Percentiles rank a stretch among this genome's conserved stretches.
These are phyloP conservation scores for Acanthamoeba culbertsoni DNA, from an alignment of 208 protist genomes.

Conservation along the genomic window DNA sequence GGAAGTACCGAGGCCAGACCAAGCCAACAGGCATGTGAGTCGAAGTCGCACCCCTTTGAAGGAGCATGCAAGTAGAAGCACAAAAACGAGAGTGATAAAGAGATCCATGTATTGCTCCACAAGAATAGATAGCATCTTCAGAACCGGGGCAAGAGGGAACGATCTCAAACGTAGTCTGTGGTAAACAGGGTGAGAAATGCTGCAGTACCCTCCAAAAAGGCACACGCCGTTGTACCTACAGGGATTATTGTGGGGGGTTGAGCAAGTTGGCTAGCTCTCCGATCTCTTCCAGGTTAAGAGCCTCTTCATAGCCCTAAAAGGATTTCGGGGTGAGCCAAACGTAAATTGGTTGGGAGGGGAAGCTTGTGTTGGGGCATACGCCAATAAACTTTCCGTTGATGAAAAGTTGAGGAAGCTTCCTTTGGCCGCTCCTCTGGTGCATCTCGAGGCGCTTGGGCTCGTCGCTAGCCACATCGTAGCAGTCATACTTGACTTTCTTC, in stretches of 20 bases:
- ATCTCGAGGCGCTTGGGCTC: slow-evolving; percentile 36
- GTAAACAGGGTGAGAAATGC: background rate
- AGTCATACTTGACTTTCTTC: slow-evolving; percentile 45
- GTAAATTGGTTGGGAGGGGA: no score
- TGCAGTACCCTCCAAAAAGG: background rate
- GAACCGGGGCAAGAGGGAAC: no score
- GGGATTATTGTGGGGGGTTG: slow-evolving; percentile 3
- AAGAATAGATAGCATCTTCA: no score
- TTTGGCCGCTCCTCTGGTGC: slow-evolving; percentile 51
- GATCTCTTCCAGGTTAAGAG: background rate
- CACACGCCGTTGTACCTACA: background rate
- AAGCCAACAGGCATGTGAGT: background rate
- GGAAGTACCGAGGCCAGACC: slow-evolving; percentile 34
- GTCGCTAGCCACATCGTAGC: slow-evolving; percentile 35
- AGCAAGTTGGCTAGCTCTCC: background rate
- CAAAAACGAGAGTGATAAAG: background rate
- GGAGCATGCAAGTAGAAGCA: background rate
- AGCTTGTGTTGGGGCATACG: no score
- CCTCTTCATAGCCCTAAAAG: slow-evolving; percentile 24
- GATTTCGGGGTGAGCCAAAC: no score
- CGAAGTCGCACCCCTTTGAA: background rate
- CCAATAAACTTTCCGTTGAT: slow-evolving; percentile 28
- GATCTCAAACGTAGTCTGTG: no score
- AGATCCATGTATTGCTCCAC: no score
- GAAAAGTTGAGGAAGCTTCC: slow-evolving; percentile 50